Evolutionary conservation across 2,329 filamentous ascomycete genomes (phyloP), one percentile per base, ranked within the genome.

Genomic region (Lachnellula arida): DNA sequence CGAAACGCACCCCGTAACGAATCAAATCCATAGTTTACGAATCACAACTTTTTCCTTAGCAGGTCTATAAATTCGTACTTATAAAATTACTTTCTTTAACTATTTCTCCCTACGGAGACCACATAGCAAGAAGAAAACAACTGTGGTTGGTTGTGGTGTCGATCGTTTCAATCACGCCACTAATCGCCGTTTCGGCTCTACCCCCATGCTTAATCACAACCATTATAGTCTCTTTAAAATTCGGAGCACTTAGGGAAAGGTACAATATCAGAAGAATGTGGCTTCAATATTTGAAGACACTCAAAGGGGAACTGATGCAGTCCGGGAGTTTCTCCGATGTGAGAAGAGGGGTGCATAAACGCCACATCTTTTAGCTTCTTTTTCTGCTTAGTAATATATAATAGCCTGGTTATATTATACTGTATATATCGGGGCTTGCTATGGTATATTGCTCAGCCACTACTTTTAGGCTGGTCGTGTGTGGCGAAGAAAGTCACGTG

Each of bases 151-250:
- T 53, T 43, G 34, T 56, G 39, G 37, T 49, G 22, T 60, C 48
- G 53, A 59, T 60, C 44, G 15, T 56, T 53, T 56, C 35, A 39
- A 47, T 53, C 37, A 59, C 28, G 46, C 50, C 19, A 57, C 53
- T 40, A 25, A 62, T 63, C 54, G 49, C 62, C 51, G 55, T 53
- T 61, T 63, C 53, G 51, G 55, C 50, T 60, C 25, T 60, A 25
- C 54, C 53, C 51, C 59, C 56, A 42, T 61, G 51, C 46, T 63
- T 55, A 58, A 61, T 56, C 49, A 52, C 53, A 28, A 60, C 54
- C 32, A 55, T 61, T 39, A 55, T 42, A 56, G 59, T 55, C 49
- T 57, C 37, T 57, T 61, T 54, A 46, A 54, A 57, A 51, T 54
- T 54, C 46, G 48, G 42, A 62, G 55, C 57, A 61, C 59, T 60